Evolutionary conservation across 805 yeast species (phyloP), one percentile per base, ranked within the genome.

Genomic region (Wickerhamiella dianesei): DNA sequence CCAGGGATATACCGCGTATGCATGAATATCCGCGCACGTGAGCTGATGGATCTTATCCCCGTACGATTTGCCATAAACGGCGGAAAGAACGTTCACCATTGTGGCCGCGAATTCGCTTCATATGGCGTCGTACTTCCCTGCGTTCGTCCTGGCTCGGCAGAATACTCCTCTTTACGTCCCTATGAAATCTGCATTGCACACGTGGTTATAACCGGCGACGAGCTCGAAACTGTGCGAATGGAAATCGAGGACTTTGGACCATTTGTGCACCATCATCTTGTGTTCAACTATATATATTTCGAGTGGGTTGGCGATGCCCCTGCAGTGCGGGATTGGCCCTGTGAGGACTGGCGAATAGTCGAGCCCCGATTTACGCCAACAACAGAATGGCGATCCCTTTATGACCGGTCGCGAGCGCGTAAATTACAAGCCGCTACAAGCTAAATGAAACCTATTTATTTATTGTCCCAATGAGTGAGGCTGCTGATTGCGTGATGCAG

Each of bases 211-310:
- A 9, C 16, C 17, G 39, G 39, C 8, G 19, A 14, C 14, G 39
- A 17, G 17, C 19, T 14, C 8, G 39, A 14, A 8, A 14, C 39
- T 17, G 39, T 36, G 16, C 16, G 19, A 36, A 6, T 36, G 14
- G 39, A 36, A 17, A 36, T 36, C 6, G 39, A 36, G 19, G 39
- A 36, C 14, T n/a, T 36, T 36, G 39, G 39, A 6, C 39, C 39
- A 17, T 36, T 36, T 36, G 19, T 36, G 17, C 39, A 36, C 39
- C 16, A 36, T 8, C 5, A 36, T 4, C 32, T 51, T 4, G 44
- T 54, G 21, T 41, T 54, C n/a, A 54, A 54, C 35, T 54, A 48
- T 37, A 41, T 54, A 12, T 52, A 47, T 32, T 50, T 54, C 35
- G 51, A 53, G 46, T 41, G 48, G 9, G 43, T 46, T 6, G 13